These are phyloP conservation scores for Penicillium capsulatum DNA, from an alignment of 2,329 filamentous ascomycete genomes.

Conservation along the genomic window DNA sequence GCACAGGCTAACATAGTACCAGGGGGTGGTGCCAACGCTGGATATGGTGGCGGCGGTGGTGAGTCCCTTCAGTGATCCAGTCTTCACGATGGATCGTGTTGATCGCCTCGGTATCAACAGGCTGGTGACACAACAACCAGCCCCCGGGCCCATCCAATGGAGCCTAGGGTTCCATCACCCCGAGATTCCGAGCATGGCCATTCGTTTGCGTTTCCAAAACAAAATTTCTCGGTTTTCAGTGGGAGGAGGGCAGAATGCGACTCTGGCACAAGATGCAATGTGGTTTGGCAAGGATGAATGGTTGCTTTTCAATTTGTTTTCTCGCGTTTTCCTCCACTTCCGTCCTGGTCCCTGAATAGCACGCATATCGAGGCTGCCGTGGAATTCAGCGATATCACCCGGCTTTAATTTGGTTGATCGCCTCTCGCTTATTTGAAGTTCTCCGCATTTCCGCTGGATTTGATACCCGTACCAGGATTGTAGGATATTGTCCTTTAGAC, in stretches of 20 bases:
- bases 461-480: background rate
- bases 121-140: slow-evolving; percentile 24
- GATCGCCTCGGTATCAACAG: slow-evolving; percentile 12
- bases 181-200: slow-evolving; percentile 8
- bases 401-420: too few relatives aligned
- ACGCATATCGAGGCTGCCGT: too few relatives aligned
- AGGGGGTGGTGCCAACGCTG: slow-evolving; percentile 24
- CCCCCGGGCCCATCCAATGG: slow-evolving; percentile 18
- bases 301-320: slow-evolving; percentile 4
- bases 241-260: background rate
- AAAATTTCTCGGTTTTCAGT: too few relatives aligned
- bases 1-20: background rate
- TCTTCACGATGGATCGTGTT: background rate
- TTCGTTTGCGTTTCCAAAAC: slow-evolving; percentile 7
- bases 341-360: too few relatives aligned
- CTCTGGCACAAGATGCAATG: slow-evolving; percentile 8
- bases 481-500: background rate
- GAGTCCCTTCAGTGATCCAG: slow-evolving; percentile 2
- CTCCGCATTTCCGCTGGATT: background rate
- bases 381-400: too few relatives aligned
- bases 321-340: background rate
- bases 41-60: slow-evolving; percentile 29
- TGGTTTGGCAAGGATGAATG: slow-evolving; percentile 4
- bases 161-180: slow-evolving; percentile 11
- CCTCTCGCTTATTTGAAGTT: too few relatives aligned